Base-by-base conservation (phyloP, 2,329 filamentous ascomycete species). In the Penicillium olsonii region DNA sequence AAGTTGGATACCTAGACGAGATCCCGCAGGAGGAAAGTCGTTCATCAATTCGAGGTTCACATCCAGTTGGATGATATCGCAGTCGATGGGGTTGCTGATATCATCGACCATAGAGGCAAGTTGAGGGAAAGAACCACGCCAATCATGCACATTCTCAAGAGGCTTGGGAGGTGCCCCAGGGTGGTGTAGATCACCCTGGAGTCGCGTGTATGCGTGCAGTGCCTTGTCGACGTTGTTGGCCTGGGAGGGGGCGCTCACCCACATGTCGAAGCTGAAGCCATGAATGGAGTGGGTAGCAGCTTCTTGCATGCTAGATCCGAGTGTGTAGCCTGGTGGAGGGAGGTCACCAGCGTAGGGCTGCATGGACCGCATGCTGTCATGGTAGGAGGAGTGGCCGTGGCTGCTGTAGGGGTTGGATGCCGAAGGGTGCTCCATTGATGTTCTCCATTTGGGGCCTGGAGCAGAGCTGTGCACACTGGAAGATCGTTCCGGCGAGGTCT, bases 261-360 rank as follows among this genome's bases (percentile, higher is more conserved):
- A 75, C 74, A 77, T 77, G 38, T 72, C 69, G 52, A 78, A 76
- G 39, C 64, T 68, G 42, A 76, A 64, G 15, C 66, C 67, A 50
- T 69, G 60, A 24, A 73, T 59, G 37, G 54, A 58, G 39, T 66
- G 63, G 19, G 57, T 47, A 24, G 57, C 58, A 9, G 57, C 48
- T n/a, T 68, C 66, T 19, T 66, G 66, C 47, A 67, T 57, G 40
- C 62, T 70, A 5, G 66, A 66, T 9, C 63, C 68, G 24, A 71
- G 52, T 8, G 63, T 66, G 45, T 66, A 65, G 45, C 64, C 59
- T n/a, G 69, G 64, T 4, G 65, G 61, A 2, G 69, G 67, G 6
- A 71, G 54, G 26, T 72, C 67, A 11, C 60, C 62, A 18, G 55
- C 54, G 39, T 70, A 73, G 22, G 67, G 51, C 48, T 68, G 67